phyloP scores from a whole-genome alignment of 176 grass and related monocot species.

The Oryza coarctata region DNA sequence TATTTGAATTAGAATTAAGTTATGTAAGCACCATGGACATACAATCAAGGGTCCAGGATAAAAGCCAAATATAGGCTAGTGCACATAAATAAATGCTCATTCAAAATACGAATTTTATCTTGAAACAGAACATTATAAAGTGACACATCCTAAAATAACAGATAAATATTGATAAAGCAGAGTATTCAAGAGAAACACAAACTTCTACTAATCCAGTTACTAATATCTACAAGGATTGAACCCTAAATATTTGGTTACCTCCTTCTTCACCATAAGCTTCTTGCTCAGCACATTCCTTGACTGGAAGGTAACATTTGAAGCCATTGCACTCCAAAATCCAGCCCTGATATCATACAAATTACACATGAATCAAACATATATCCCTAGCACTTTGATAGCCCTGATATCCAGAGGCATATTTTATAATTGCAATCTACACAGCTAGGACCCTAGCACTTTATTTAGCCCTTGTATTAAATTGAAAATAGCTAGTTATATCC shows the following conservation, averaged over 20 bases:
- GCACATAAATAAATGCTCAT: not conserved
- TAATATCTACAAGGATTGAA: not conserved
- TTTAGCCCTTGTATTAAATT: not conserved
- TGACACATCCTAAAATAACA: not conserved
- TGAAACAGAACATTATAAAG: not conserved
- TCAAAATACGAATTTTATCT: not conserved
- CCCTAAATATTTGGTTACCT: conserved; percentile 43
- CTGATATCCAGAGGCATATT: not conserved
- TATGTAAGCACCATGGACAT: not conserved
- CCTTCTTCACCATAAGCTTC: conserved; percentile 98
- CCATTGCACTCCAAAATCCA: conserved; percentile 95
- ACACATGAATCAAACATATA: conserved; percentile 6
- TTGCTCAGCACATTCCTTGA: conserved; percentile 97
- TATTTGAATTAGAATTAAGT: conserved; percentile 17
- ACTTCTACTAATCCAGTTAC: not conserved
- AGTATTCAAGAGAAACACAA: not conserved
- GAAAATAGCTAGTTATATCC: not conserved
- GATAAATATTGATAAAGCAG: not conserved
- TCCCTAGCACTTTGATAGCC: not conserved
- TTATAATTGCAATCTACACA: conserved; percentile 14
- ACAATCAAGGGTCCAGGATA: not conserved
- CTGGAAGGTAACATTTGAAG: conserved; percentile 94
- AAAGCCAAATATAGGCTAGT: not conserved
- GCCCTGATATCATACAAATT: conserved; percentile 45
- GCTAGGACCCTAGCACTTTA: not conserved